Evolutionary conservation across 1,284 basidiomycete species (phyloP), one percentile per base, ranked within the genome.

Genomic region (Apiotrichum gracile): DNA sequence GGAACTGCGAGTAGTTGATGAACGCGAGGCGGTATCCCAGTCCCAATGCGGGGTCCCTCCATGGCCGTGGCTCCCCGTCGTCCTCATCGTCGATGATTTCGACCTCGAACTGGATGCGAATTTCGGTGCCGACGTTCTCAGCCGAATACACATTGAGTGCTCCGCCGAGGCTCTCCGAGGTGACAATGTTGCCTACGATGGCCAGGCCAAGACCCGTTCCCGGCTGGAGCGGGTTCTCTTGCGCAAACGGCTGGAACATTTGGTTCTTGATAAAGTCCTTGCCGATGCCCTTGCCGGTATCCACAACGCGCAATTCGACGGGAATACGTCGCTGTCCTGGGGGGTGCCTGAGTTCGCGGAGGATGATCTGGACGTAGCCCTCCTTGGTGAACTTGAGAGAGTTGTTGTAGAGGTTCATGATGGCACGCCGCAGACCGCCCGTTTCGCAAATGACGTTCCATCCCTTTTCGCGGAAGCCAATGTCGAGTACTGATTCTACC

Each of bases 351-450:
- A 91, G 69, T 65, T 93, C 85, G 8, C 87, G 84, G 46, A 97
- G 74, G 9, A 85, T 81, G 49, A 97, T 85, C 69, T 93, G 90
- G 21, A 97, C 84, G 69, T 85, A 94, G 25, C 92, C 92, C 63
- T 85, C 80, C 84, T 90, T 79, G 38, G 91, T 93, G 69, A 94
- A 96, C 75, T 96, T 96, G 61, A 94, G 78, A 65, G 91, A 91
- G 71, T 97, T 97, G 31, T 90, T 91, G 63, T 97, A 91, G 35
- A 97, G 75, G 70, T 97, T 97, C 91, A 97, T 96, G 60, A 97
- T 72, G 14, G 97, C 85, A 37, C 93, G 83, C 26, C 93, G 83
- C 55, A 97, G 85, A 21, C 93, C 93, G 37, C 89, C 91, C 62
- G 87, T 91, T 74, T 97, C 93, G 72, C 89, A 93, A 60, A 84